phyloP scores from a whole-genome alignment of 352 stramenopile species.

The Globisporangium cederbergense region DNA sequence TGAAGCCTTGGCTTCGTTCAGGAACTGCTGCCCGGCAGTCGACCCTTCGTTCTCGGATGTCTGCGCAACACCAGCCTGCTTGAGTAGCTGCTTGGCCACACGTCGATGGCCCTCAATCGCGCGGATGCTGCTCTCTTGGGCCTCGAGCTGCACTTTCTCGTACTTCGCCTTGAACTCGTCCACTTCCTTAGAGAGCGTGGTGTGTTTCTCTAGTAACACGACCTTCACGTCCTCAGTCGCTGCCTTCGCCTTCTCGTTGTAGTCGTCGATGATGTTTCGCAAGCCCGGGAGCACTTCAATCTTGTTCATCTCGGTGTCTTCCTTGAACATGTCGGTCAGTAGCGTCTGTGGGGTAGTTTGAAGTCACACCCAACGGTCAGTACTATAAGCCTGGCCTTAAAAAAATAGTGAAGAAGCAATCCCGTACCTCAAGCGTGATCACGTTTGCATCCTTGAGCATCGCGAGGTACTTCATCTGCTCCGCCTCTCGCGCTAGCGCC shows the following conservation, averaged over 20 bases:
- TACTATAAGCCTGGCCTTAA: not conserved
- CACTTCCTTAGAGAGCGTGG: slow-evolving; percentile 46
- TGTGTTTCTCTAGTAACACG: slow-evolving; percentile 75
- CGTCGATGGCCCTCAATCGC: slow-evolving; percentile 80
- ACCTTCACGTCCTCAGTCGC: slow-evolving; percentile 84
- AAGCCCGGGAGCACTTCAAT: slow-evolving; percentile 88
- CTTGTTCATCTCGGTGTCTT: slow-evolving; percentile 91
- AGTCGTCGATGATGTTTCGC: slow-evolving; percentile 89
- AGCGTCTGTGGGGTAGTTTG: slow-evolving; percentile 45
- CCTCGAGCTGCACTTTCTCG: slow-evolving; percentile 55
- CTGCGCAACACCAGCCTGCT: slow-evolving; percentile 35
- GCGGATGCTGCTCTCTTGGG: slow-evolving; percentile 70
- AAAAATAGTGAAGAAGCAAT: not conserved
- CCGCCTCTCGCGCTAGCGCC: slow-evolving; percentile 62
- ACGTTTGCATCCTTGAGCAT: slow-evolving; percentile 87
- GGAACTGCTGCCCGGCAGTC: slow-evolving; percentile 53
- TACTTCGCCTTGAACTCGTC: slow-evolving; percentile 61
- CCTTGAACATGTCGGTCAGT: slow-evolving; percentile 90
- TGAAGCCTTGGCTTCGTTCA: slow-evolving; percentile 81
- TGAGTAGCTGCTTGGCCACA: slow-evolving; percentile 71
- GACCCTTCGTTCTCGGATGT: slow-evolving; percentile 31
- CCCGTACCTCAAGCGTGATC: slow-evolving; percentile 70
- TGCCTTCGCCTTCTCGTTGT: slow-evolving; percentile 79
- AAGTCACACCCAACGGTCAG: not conserved
- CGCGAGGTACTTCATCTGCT: slow-evolving; percentile 74